A percentile compares a stretch with the other conserved stretches of the same genome.
Conservation (phyloP, 140 eudicot genomes). For the Senecio squalidus region DNA sequence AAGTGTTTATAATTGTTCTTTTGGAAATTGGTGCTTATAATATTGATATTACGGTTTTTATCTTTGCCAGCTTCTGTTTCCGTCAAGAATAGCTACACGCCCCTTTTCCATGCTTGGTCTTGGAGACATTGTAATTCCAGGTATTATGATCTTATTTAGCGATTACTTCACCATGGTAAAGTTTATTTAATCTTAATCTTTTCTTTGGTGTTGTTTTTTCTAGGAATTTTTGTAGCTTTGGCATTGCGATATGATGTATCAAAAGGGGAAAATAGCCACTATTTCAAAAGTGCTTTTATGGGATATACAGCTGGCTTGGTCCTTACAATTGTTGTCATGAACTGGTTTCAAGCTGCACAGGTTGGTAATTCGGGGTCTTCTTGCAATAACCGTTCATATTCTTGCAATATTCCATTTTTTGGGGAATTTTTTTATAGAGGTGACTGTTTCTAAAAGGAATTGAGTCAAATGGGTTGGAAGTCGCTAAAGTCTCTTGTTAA, state of each 20-base stretch:
- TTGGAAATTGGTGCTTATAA: background rate
- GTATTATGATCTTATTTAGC: conserved; percentile 28
- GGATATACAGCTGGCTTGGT: conserved; percentile 77
- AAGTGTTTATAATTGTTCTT: background rate
- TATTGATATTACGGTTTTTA: conserved; percentile 3
- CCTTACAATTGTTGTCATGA: conserved; percentile 85
- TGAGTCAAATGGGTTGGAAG: too few relatives aligned
- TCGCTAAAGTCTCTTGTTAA: too few relatives aligned
- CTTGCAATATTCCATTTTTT: too few relatives aligned
- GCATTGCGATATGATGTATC: conserved; percentile 90
- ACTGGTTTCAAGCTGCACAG: conserved; percentile 99
- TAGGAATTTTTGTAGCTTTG: conserved; percentile 97
- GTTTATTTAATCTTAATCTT: background rate
- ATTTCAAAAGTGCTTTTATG: conserved; percentile 85
- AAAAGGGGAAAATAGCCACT: conserved; percentile 76
- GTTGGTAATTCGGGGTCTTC: conserved; percentile 25
- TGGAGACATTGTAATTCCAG: conserved; percentile 97
- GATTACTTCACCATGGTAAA: background rate
- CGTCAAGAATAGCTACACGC: conserved; percentile 70
- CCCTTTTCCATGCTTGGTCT: conserved; percentile 98
- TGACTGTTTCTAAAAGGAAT: too few relatives aligned
- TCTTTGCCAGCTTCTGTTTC: conserved; percentile 79
- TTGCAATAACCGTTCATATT: too few relatives aligned
- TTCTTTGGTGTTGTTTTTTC: background rate
- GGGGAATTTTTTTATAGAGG: too few relatives aligned